These are phyloP conservation scores for Erysimum cheiranthoides DNA, from an alignment of 345 rosid genomes.

Conservation along the genomic window DNA sequence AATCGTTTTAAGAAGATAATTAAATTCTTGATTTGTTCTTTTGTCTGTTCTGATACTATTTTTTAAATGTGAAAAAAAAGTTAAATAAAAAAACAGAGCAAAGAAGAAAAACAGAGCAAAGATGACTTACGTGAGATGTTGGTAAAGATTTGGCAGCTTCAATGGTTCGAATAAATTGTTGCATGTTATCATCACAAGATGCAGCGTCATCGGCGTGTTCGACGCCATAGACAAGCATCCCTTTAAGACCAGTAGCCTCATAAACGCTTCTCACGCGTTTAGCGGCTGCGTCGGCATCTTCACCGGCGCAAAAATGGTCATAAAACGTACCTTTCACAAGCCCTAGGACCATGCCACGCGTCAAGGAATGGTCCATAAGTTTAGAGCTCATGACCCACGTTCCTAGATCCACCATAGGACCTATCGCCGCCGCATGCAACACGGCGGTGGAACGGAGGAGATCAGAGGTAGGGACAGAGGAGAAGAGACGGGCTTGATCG, in stretches of 20 bases:
- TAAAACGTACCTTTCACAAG: slow-evolving; percentile 62
- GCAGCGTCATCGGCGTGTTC: slow-evolving; percentile 64
- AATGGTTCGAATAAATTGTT: slow-evolving; percentile 60
- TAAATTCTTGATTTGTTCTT: background rate
- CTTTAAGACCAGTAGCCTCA: slow-evolving; percentile 65
- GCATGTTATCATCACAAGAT: slow-evolving; percentile 72
- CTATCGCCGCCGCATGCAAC: slow-evolving; percentile 63
- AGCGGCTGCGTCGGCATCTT: slow-evolving; percentile 53
- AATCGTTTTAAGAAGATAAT: background rate
- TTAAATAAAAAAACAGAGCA: slow-evolving; percentile 1
- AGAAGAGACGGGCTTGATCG: slow-evolving; percentile 63
- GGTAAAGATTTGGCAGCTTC: slow-evolving; percentile 65
- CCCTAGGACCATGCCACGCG: slow-evolving; percentile 52
- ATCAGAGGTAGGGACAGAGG: slow-evolving; percentile 51
- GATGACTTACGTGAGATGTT: slow-evolving; percentile 61
- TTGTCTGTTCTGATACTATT: background rate
- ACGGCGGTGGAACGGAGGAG: slow-evolving; percentile 60
- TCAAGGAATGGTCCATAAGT: slow-evolving; percentile 52
- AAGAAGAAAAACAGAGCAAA: background rate
- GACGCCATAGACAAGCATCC: slow-evolving; percentile 77
- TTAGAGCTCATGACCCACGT: slow-evolving; percentile 75
- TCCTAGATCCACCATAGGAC: slow-evolving; percentile 74
- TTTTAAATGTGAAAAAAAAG: background rate
- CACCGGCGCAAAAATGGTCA: slow-evolving; percentile 91
- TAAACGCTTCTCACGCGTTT: slow-evolving; percentile 52